These are phyloP conservation scores for Camellia granthamiana DNA, from an alignment of 148 eudicot genomes.

Conservation along the genomic window DNA sequence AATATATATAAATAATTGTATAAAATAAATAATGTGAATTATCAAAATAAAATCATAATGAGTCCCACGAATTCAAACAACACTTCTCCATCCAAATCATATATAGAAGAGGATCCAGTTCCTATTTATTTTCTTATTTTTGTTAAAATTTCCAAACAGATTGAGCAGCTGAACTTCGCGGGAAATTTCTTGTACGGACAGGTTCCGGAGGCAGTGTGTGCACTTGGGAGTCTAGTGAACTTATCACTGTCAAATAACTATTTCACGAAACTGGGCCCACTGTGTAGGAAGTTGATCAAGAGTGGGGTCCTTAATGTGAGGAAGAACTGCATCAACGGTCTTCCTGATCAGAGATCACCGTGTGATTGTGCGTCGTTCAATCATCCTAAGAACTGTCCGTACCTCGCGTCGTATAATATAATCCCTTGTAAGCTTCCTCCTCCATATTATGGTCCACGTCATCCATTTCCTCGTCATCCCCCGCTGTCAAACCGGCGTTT, in stretches of 20 bases:
- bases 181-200: conserved; percentile 29
- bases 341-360: conserved; percentile 24
- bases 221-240: conserved; percentile 17
- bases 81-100: too few species aligned
- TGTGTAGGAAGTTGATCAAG: conserved; percentile 30
- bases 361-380: conserved; percentile 26
- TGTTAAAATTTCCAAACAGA: not conserved
- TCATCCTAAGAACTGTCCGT: conserved; percentile 23
- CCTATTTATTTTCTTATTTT: too few species aligned
- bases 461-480: not conserved
- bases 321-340: conserved; percentile 32
- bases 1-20: too few species aligned
- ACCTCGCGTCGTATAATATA: not conserved
- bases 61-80: too few species aligned
- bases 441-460: not conserved
- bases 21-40: too few species aligned
- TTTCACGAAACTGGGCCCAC: conserved; percentile 42
- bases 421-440: conserved; percentile 26
- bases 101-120: too few species aligned
- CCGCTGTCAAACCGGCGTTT: not conserved
- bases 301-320: conserved; percentile 31
- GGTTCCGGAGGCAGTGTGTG: conserved; percentile 37
- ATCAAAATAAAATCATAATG: too few species aligned
- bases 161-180: conserved; percentile 25
- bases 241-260: conserved; percentile 31